Base-by-base conservation (phyloP, 345 rosid species). In the Arabidopsis suecica region DNA sequence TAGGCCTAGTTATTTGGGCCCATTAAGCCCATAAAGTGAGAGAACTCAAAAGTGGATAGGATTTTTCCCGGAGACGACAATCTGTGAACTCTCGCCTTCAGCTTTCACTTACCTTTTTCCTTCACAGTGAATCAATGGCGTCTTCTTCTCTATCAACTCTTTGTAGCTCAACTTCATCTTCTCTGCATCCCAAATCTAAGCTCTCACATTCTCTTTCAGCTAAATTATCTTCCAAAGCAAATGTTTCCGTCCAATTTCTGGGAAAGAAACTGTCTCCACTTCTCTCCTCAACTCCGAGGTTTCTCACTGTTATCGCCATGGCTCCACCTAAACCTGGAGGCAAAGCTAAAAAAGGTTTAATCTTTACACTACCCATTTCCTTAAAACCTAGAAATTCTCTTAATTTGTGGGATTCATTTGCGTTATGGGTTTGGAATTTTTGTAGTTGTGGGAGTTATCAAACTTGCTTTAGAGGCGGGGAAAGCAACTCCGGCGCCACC, bases 401-500 rank as follows among this genome's bases (percentile, higher is more conserved):
- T 34, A 37, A 0, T 34, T 18, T 48, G 1, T 3, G 1, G 4
- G 44, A 22, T 66, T 9, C 0, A 54, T 36, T 45, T 6, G 3
- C 0, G 36, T 68, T n/a, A 13, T 12, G 47, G 0, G 56, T 36
- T 51, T 4, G 22, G 40, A 63, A 3, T 51, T 53, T 53, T 69
- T 34, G 73, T 79, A 93, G 98, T 90, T 76, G 81, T 86, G 40
- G 95, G 96, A 28, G 2, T 86, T 75, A 87, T 95, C 61, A 91
- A 95, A 82, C 77, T 95, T 70, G 99, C 99, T 59, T 84, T 92
- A 3, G 97, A 95, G 83, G 97, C 97, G 0, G 99, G 97, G 41
- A 94, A 94, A 81, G 97, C 97, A 14, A 94, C 96, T 30, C 96
- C 97, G 28, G 98, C 95, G 4, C 96, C 95, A 3, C 98, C 98